Conservation (phyloP, 257 asterid genomes). For the Solanum clarkiae region DNA sequence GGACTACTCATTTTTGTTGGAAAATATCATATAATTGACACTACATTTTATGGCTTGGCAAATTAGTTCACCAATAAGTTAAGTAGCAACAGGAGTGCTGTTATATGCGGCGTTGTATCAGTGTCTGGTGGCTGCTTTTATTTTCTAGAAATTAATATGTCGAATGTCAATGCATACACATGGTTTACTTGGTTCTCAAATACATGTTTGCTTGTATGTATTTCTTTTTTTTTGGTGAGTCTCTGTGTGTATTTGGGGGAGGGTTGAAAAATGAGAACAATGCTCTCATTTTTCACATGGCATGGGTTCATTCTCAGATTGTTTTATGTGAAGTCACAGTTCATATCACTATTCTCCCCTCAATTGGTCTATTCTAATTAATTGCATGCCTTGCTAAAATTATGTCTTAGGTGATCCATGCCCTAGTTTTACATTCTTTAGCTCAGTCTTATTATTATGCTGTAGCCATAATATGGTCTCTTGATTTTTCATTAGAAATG, state of each 20-base stretch:
- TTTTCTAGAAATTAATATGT: background rate
- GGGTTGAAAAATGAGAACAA: background rate
- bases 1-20: background rate
- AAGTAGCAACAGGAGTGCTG: background rate
- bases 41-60: background rate
- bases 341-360: background rate
- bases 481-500: background rate
- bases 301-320: background rate
- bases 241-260: background rate
- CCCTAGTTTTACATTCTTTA: background rate
- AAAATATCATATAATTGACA: background rate
- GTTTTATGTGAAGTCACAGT: background rate
- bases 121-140: background rate
- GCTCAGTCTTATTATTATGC: background rate
- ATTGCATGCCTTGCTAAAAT: background rate
- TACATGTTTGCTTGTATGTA: too few relatives aligned
- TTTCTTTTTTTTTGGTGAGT: background rate
- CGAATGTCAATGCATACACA: background rate
- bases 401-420: background rate
- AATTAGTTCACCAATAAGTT: background rate
- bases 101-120: background rate
- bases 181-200: background rate
- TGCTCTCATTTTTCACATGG: background rate
- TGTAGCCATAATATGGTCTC: background rate
- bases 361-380: background rate